Base-by-base conservation (phyloP, 2,329 filamentous ascomycete species). In the Nakataea oryzae region DNA sequence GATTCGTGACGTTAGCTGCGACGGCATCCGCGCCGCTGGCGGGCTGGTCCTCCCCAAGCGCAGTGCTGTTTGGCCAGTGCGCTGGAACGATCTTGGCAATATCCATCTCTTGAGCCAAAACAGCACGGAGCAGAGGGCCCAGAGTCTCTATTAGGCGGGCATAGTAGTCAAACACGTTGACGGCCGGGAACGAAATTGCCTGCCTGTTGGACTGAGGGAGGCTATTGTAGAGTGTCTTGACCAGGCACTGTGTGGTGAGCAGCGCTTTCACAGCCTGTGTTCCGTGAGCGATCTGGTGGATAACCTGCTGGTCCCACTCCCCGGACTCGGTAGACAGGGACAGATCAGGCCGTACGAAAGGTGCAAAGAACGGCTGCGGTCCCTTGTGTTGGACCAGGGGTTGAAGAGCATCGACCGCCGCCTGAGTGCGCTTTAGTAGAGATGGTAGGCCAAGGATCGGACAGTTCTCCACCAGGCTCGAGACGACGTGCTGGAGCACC, bases 131-230 rank as follows among this genome's bases (percentile, higher is more conserved):
- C 21, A 99, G 77, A 28, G 86, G 86, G 3, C 91, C 92, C 41
- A 97, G 81, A 29, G 86, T 86, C 65, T 85, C 83, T 28, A 96
- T 82, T 50, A 97, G 77, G n/a, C 80, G 75, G 57, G 85, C 79
- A 71, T 96, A 96, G 71, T 91, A 87, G 72, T 97, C 93, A 34
- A 87, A 91, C 27, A 96, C 82, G 70, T 96, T 96, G 67, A 96
- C 83, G 29, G 86, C 82, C 62, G 84, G 86, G 69, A 97, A 89
- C 13, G 88, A 82, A 32, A 85, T 82, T 12, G 77, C 78, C 29
- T 86, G 83, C 63, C 91, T 82, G 61, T 84, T 83, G 63, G 85
- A 85, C 70, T 84, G 86, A 59, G 86, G 85, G 71, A 90, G 96
- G 63, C 89, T 87, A 63, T 89, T 83, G 41, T 86, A 87, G 41